phyloP scores from a whole-genome alignment of 108 stramenopile species.

The Aurantiochytrium sp. region DNA sequence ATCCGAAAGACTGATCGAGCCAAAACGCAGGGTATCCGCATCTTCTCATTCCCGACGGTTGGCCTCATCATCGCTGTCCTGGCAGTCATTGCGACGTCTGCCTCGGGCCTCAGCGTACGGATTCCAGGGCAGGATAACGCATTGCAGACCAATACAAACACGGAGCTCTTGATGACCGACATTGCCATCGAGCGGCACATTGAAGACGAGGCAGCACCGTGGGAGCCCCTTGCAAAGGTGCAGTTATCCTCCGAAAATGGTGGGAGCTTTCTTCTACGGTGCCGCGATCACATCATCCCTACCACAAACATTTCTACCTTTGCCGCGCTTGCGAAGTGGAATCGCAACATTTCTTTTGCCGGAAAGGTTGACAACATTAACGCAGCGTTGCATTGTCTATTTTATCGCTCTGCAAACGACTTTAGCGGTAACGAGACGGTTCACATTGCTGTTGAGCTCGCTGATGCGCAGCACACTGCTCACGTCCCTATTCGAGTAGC shows the following conservation, averaged over 20 bases:
- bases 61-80: too few species aligned
- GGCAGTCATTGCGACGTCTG: too few species aligned
- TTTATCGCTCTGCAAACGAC: not conserved
- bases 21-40: too few species aligned
- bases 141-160: too few species aligned
- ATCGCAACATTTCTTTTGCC: not conserved
- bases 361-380: not conserved
- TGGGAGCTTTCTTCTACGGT: not conserved
- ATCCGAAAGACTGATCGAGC: too few species aligned
- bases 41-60: too few species aligned
- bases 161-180: not conserved
- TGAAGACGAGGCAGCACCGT: constrained; percentile 19
- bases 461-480: not conserved
- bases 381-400: not conserved
- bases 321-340: not conserved
- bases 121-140: too few species aligned
- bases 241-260: not conserved
- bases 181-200: constrained; percentile 49
- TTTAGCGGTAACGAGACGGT: not conserved
- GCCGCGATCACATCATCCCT: not conserved
- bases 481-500: not conserved
- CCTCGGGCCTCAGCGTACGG: too few species aligned
- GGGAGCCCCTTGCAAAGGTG: not conserved
- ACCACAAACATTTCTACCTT: not conserved
- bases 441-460: not conserved